Evolutionary conservation across 176 grass and related monocot species (phyloP).

Genomic region (Carex kokanica): DNA sequence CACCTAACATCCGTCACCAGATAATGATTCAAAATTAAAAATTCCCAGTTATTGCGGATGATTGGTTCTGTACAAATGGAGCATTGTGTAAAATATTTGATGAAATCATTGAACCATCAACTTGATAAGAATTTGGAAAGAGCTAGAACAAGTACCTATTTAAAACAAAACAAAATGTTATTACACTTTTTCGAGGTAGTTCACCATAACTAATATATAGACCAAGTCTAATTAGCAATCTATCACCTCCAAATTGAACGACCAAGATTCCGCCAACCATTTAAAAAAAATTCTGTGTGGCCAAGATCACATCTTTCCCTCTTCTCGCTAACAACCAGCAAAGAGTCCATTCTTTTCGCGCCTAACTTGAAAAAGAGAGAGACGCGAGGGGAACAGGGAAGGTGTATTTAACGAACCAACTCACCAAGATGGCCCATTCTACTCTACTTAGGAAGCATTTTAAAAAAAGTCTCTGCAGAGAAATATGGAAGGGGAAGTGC

Average conservation of each 20-base stretch:
- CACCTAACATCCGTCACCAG: neutral
- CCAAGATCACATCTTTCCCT: constrained; percentile 1
- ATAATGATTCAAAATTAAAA: neutral
- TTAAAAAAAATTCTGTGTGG: neutral
- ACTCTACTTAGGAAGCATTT: neutral
- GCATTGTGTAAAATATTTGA: neutral
- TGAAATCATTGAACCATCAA: neutral
- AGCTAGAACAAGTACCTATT: neutral
- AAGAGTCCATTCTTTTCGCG: neutral
- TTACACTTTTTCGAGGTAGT: neutral
- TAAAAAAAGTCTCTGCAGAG: neutral
- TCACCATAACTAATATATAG: neutral
- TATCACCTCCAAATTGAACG: neutral
- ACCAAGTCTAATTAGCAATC: neutral
- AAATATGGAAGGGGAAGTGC: constrained; percentile 12
- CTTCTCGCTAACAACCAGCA: constrained; percentile 13
- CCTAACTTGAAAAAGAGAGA: constrained; percentile 30
- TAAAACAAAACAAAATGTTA: neutral
- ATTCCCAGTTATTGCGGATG: neutral
- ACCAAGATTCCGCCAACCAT: neutral
- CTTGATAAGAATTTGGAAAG: neutral
- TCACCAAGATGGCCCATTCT: neutral
- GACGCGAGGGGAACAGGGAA: neutral
- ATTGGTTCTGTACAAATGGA: neutral
- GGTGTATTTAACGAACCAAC: constrained; percentile 14